These are phyloP conservation scores for Plasmodium blacklocki DNA, from an alignment of 169 alveolate species.

Conservation along the genomic window DNA sequence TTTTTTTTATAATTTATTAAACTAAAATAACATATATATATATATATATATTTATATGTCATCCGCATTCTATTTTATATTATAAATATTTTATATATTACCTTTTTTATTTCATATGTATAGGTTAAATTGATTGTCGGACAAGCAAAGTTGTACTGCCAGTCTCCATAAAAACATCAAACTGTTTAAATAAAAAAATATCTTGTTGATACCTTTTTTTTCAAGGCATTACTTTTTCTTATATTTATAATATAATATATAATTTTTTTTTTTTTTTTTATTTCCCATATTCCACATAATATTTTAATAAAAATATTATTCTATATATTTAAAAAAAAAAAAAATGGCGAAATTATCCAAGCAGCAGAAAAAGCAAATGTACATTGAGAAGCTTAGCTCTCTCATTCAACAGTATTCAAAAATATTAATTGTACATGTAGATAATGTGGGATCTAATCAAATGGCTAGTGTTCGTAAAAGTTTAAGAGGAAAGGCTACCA, in stretches of 20 bases:
- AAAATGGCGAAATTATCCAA: slow-evolving; percentile 90
- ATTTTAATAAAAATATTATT: background rate
- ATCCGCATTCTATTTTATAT: too few species aligned
- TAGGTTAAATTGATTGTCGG: slow-evolving; percentile 79
- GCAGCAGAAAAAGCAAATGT: slow-evolving; percentile 90
- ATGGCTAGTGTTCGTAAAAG: slow-evolving; percentile 95
- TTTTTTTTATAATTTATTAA: too few species aligned
- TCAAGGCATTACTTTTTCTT: background rate
- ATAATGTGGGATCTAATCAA: slow-evolving; percentile 97
- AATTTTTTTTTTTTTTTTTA: background rate
- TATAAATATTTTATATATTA: background rate
- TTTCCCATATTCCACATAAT: background rate
- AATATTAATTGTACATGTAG: slow-evolving; percentile 93
- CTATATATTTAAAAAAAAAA: background rate
- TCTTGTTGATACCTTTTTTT: too few species aligned
- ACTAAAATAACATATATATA: too few species aligned
- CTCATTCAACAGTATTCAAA: slow-evolving; percentile 90
- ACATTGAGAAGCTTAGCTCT: slow-evolving; percentile 90
- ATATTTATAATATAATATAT: slow-evolving; percentile 13
- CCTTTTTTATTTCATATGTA: slow-evolving; percentile 1
- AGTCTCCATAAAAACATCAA: slow-evolving; percentile 72
- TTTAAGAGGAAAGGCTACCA: slow-evolving; percentile 93
- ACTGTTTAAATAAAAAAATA: too few species aligned
- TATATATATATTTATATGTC: too few species aligned
- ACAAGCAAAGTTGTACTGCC: slow-evolving; percentile 74